Base-by-base conservation (phyloP, 2,329 filamentous ascomycete genomes). In the Alternaria hordeiaustralica region DNA sequence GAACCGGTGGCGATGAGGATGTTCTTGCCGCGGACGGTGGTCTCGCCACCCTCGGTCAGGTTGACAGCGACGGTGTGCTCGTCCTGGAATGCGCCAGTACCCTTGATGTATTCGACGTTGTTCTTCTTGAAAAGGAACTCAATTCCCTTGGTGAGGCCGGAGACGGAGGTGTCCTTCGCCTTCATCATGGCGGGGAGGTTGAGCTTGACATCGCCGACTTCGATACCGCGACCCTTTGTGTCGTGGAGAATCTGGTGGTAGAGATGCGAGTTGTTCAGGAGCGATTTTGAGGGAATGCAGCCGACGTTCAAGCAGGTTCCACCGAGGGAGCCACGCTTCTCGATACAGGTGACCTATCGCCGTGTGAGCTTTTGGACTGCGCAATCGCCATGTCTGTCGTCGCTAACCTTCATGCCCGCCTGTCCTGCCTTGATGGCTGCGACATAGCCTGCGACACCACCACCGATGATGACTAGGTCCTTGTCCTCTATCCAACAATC, bases 51-150 rank as follows among this genome's bases (percentile, higher is more conserved):
- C 20, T 98, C 95, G 74, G 91, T 88, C 66, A 97, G 89, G 78
- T 92, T 90, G 75, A 99, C 93, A 83, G 93, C 94, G 82, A 99
- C 84, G 75, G 96, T 95, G 84, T 97, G 89, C 83, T 96, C 92
- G 81, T 92, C 92, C 75, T 90, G 87, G 80, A 98, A 97, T 50
- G 92, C 87, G 72, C 91, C 95, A 55, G 93, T 89, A 73, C 96
- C 96, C 87, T 97, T 97, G 85, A 98, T 87, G 83, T 98, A 99
- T 81, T 98, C 94, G 71, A 97, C 96, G 69, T 93, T 93, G 85
- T 99, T 99, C 88, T 99, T 98, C 90, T 98, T 98, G 84, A 99
- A 91, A 68, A 99, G 87, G 81, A 95, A 99, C 83, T 99, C 96
- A 71, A 99, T 92, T 81, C 96, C 96, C 87, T 98, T 98, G 71